A percentile compares a stretch with the other conserved stretches of the same genome.
phyloP scores from a whole-genome alignment of 352 stramenopile species.

The Globisporangium heterothallicum region DNA sequence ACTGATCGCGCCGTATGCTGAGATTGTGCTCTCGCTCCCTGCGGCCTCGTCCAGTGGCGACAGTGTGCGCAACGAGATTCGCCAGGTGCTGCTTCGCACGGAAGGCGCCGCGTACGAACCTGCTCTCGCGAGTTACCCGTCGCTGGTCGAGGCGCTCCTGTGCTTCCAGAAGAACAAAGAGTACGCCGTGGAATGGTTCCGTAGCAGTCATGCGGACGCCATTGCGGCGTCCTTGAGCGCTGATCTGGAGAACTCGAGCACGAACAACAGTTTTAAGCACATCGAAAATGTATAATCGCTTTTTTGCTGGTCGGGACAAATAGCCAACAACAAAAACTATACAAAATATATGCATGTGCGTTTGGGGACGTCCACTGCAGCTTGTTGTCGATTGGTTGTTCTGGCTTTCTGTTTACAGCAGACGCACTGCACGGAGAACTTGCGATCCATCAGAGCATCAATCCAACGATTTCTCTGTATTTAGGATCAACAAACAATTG shows the following conservation, averaged over 20 bases:
- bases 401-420: not conserved
- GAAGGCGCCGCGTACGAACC: slow-evolving; percentile 36
- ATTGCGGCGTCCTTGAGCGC: slow-evolving; percentile 16
- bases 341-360: not conserved
- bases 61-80: slow-evolving; percentile 37
- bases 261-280: slow-evolving; percentile 54
- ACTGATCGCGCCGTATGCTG: slow-evolving; percentile 65
- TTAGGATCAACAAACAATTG: too few species aligned
- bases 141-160: slow-evolving; percentile 65
- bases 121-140: slow-evolving; percentile 38
- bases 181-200: slow-evolving; percentile 73
- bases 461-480: too few species aligned
- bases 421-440: not conserved
- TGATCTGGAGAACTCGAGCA: slow-evolving; percentile 27
- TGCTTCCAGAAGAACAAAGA: slow-evolving; percentile 84
- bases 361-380: not conserved
- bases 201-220: slow-evolving; percentile 24
- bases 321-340: not conserved
- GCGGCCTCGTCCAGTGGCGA: slow-evolving; percentile 58
- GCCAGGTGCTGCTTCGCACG: slow-evolving; percentile 52
- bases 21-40: slow-evolving; percentile 67
- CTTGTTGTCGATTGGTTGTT: not conserved
- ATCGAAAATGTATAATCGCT: slow-evolving; percentile 52
- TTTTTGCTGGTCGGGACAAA: not conserved
- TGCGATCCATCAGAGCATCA: too few species aligned